These are phyloP conservation scores for Pythium apleroticum DNA, from an alignment of 352 stramenopile species.

Conservation along the genomic window DNA sequence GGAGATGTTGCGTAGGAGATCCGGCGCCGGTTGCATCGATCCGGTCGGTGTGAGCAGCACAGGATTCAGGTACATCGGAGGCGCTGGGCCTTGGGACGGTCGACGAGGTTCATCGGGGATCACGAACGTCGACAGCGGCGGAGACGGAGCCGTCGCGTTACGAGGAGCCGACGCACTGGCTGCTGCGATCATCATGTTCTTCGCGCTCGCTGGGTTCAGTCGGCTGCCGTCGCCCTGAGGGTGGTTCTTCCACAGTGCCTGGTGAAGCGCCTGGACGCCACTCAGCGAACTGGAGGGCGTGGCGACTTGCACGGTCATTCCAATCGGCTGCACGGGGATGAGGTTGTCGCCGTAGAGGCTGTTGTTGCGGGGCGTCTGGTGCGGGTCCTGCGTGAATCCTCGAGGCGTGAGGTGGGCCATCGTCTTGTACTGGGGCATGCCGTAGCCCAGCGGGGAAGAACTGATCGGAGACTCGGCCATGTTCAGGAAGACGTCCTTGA, in stretches of 20 bases:
- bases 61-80: slow-evolving; percentile 8
- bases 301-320: not conserved
- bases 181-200: slow-evolving; percentile 19
- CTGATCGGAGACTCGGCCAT: slow-evolving; percentile 23
- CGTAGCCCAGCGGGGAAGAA: slow-evolving; percentile 13
- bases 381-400: slow-evolving; percentile 12
- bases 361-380: slow-evolving; percentile 21
- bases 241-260: slow-evolving; percentile 28
- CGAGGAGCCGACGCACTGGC: slow-evolving; percentile 12
- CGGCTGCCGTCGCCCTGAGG: slow-evolving; percentile 16
- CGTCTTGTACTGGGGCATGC: slow-evolving; percentile 6
- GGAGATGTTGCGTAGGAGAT: slow-evolving; percentile 25
- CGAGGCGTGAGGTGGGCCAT: slow-evolving; percentile 1
- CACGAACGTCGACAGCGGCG: not conserved
- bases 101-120: slow-evolving; percentile 1
- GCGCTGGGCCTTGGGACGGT: slow-evolving; percentile 9
- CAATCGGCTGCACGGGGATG: slow-evolving; percentile 23
- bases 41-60: slow-evolving; percentile 21
- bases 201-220: slow-evolving; percentile 25
- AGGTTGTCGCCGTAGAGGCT: slow-evolving; percentile 15
- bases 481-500: slow-evolving; percentile 34
- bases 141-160: slow-evolving; percentile 11
- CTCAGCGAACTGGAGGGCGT: slow-evolving; percentile 5
- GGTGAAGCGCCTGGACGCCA: slow-evolving; percentile 32
- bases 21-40: slow-evolving; percentile 6